Base-by-base conservation (phyloP, 164 flowering plant species). In the Cinnamomum chago region DNA sequence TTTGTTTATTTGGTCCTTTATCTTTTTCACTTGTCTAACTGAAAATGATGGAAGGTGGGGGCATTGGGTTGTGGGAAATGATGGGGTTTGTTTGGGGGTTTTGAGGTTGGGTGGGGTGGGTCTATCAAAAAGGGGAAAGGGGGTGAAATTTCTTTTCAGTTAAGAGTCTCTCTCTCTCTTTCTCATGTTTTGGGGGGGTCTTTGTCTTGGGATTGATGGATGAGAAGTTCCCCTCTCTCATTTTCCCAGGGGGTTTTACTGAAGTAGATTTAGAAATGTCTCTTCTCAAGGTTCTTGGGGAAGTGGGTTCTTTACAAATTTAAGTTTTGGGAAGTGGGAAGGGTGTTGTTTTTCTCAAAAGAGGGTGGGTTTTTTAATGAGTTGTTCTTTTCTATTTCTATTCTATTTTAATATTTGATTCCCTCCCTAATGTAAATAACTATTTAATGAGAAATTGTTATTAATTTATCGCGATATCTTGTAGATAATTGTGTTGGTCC, bases 151-250 rank as follows among this genome's bases (percentile, higher is more conserved):
- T 60, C 23, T n/a, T 18, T 58, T 60, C 11, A 15, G 20, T 60
- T 17, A 5, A 1, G 25, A 2, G 28, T 64, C 11, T 9, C 3
- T 23, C 12, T 23, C 12, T 64, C 23, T 64, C 15, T 64, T 40
- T 40, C 47, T 40, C 47, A 40, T 40, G 15, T 64, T 64, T 64
- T 64, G 15, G 67, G 25, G 67, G 67, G 20, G 69, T 7, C 9
- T 14, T 77, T 15, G n/a, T 55, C 60, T 65, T 69, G 90, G 90
- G 94, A 90, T 90, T 85, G 90, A 85, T 85, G 88, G 90, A 78
- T 76, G 73, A 71, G 80, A 73, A 79, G 73, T 50, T 81, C 62
- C 47, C 10, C 47, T 65, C 81, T 13, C 60, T 70, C 90, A 82
- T 76, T 25, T 84, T 82, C 85, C 89, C 81, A 90, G 86, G 84